phyloP scores from a whole-genome alignment of 2,329 filamentous ascomycete genomes.

The Venturia oleaginea region DNA sequence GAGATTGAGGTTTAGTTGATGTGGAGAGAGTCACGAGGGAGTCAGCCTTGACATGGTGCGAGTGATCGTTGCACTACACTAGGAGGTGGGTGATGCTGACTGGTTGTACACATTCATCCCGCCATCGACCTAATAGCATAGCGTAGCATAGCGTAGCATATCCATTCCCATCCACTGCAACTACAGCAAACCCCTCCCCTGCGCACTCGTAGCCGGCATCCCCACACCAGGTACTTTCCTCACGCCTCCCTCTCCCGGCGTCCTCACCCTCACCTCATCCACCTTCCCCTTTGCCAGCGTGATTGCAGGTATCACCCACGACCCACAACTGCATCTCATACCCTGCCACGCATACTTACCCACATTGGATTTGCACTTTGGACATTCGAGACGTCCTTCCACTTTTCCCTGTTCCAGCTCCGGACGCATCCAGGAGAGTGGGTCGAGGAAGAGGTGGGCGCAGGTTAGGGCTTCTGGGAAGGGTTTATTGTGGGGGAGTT shows the following conservation, averaged over 20 bases:
- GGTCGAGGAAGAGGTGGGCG: constrained; percentile 83
- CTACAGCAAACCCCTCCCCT: constrained; percentile 12
- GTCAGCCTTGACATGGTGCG: background rate
- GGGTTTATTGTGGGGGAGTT: constrained; percentile 15
- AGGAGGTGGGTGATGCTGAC: no score
- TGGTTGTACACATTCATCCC: no score
- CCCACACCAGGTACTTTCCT: constrained; percentile 12
- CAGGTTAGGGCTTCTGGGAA: constrained; percentile 38
- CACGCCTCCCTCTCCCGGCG: background rate
- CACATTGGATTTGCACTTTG: constrained; percentile 74
- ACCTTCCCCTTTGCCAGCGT: constrained; percentile 74
- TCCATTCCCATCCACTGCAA: background rate
- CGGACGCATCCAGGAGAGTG: constrained; percentile 87
- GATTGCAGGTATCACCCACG: constrained; percentile 87
- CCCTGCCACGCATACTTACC: constrained; percentile 97
- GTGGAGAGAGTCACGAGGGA: background rate
- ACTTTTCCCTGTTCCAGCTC: constrained; percentile 75
- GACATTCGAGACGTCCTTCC: constrained; percentile 77
- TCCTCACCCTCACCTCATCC: constrained; percentile 49
- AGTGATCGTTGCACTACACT: background rate
- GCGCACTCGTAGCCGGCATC: constrained; percentile 13
- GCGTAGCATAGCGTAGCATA: no score
- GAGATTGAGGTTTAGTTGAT: no score
- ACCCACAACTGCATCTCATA: constrained; percentile 80
- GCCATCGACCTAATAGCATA: no score